Evolutionary conservation across 805 yeast species (phyloP).

Genomic region (Sugiyamaella mastotermitis): DNA sequence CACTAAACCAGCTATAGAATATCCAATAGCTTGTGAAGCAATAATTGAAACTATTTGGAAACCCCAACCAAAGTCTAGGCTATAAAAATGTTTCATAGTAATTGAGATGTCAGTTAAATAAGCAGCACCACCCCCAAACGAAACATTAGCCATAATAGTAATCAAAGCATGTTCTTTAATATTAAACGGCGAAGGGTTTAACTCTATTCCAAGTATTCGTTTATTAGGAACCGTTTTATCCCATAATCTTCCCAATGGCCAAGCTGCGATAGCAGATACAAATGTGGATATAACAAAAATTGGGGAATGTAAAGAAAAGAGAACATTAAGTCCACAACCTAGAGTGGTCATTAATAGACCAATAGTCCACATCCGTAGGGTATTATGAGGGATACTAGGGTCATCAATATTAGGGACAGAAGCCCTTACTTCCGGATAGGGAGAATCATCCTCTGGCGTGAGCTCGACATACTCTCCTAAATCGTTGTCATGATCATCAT

Average conservation of each 20-base stretch:
- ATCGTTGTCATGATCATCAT: no score
- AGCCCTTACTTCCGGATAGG: constrained; percentile 63
- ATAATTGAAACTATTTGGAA: constrained; percentile 46
- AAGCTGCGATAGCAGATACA: constrained; percentile 56
- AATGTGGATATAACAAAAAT: constrained; percentile 44
- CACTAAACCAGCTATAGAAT: constrained; percentile 59
- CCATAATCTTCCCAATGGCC: constrained; percentile 57
- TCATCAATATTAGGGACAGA: constrained; percentile 57
- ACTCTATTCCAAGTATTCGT: constrained; percentile 26
- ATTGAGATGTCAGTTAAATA: constrained; percentile 53
- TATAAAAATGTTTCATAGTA: constrained; percentile 46
- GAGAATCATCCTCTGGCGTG: constrained; percentile 34
- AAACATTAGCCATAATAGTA: constrained; percentile 46
- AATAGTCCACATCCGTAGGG: constrained; percentile 50
- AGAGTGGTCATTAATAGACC: constrained; percentile 48
- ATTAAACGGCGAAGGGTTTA: constrained; percentile 61
- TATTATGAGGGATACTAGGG: constrained; percentile 42
- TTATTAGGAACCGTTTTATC: constrained; percentile 33
- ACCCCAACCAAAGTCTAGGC: constrained; percentile 42
- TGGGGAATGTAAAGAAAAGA: constrained; percentile 56
- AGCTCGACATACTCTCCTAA: constrained; percentile 16
- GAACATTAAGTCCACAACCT: constrained; percentile 53
- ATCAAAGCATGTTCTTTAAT: constrained; percentile 58
- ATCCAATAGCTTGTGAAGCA: constrained; percentile 60
- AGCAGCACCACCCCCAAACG: constrained; percentile 40